phyloP scores from a whole-genome alignment of 768 basidiomycete species.

The Kwoniella dejecticola region DNA sequence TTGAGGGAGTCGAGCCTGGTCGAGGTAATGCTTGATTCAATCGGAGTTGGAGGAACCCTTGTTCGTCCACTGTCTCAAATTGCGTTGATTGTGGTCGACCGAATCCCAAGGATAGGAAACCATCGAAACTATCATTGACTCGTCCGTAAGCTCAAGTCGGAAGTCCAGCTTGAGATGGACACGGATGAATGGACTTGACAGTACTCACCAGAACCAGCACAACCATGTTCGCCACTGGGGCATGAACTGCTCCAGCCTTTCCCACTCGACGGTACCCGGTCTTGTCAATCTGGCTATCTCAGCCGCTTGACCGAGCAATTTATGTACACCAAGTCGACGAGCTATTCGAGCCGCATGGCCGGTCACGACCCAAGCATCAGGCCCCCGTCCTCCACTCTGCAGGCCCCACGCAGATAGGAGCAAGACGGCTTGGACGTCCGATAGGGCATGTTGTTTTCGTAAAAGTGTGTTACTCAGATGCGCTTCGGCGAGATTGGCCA shows the following conservation, averaged over 20 bases:
- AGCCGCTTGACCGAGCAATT: conserved; percentile 32
- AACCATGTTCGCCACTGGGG: conserved; percentile 45
- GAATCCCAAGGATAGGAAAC: conserved; percentile 44
- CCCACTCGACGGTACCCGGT: conserved; percentile 27
- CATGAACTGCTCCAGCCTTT: conserved; percentile 35
- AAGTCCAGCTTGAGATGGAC: too few relatives aligned
- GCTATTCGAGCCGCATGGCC: conserved; percentile 39
- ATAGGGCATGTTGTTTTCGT: conserved; percentile 40
- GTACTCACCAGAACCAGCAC: conserved; percentile 31
- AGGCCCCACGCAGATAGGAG: conserved; percentile 43
- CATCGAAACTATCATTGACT: conserved; percentile 28
- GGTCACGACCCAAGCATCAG: conserved; percentile 45
- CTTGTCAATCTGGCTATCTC: conserved; percentile 26
- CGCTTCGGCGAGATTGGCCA: conserved; percentile 36
- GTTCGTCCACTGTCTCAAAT: conserved; percentile 44
- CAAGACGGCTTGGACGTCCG: conserved; percentile 44
- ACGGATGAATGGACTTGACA: too few relatives aligned
- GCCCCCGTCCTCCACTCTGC: conserved; percentile 36
- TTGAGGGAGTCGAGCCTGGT: conserved; percentile 23
- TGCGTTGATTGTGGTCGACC: conserved; percentile 42
- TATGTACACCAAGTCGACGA: conserved; percentile 39
- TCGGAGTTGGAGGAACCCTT: conserved; percentile 34
- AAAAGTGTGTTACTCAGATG: conserved; percentile 39
- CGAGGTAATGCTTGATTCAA: conserved; percentile 28
- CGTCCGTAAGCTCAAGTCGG: not conserved